A percentile compares a stretch with the other conserved stretches of the same genome.
Conservation (phyloP, 352 stramenopile species). For the Globisporangium splendens region DNA sequence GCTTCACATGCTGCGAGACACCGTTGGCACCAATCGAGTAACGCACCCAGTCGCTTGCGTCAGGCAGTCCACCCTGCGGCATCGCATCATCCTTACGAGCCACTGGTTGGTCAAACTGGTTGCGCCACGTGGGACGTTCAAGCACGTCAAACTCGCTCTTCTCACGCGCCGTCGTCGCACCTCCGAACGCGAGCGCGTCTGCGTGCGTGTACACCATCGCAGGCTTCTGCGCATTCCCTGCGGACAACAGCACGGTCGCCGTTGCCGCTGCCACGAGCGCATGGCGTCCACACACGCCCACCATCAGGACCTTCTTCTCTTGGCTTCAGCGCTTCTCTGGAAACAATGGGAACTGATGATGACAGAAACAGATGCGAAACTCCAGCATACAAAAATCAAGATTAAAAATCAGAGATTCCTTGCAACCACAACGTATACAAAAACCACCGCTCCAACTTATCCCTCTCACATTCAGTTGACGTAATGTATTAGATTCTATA, state of each 20-base stretch:
- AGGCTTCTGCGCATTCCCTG: slow-evolving; percentile 8
- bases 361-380: not conserved
- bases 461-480: too few relatives aligned
- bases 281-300: not conserved
- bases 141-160: not conserved
- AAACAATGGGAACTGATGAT: not conserved
- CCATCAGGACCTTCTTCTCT: not conserved
- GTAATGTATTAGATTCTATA: too few relatives aligned
- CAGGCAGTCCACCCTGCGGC: not conserved
- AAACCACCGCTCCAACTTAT: not conserved
- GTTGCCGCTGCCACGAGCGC: not conserved
- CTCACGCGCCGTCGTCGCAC: slow-evolving; percentile 3
- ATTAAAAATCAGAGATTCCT: not conserved
- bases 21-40: not conserved
- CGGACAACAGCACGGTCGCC: not conserved
- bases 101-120: slow-evolving; percentile 1
- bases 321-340: not conserved
- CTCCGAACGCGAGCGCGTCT: slow-evolving; percentile 18
- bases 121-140: slow-evolving; percentile 6
- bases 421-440: not conserved
- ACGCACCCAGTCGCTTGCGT: not conserved
- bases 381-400: not conserved
- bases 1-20: not conserved
- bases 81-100: too few relatives aligned
- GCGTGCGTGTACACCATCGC: slow-evolving; percentile 15